Conservation (phyloP, 2,329 filamentous ascomycete species). For the Metarhizium brunneum region DNA sequence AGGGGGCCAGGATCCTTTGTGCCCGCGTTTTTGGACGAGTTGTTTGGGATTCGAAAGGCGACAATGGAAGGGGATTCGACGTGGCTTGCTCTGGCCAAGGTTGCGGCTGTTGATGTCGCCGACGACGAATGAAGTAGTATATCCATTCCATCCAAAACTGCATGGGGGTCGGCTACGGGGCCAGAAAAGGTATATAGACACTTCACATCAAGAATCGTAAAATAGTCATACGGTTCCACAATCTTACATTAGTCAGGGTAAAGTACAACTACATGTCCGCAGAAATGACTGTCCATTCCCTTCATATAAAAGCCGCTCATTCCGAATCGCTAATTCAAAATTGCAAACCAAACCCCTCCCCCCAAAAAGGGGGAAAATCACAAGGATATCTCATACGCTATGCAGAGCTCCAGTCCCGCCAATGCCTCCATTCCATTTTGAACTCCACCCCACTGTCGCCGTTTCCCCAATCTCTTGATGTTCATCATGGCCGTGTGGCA, state of each 20-base stretch:
- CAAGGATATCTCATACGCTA: constrained; percentile 1
- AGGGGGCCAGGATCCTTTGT: constrained; percentile 80
- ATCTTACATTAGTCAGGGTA: neutral
- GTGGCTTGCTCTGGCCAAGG: constrained; percentile 45
- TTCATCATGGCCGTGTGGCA: neutral
- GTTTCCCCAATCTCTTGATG: too few relatives aligned
- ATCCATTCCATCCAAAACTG: neutral
- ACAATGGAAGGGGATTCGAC: constrained; percentile 35
- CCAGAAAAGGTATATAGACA: neutral
- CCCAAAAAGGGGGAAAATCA: too few relatives aligned
- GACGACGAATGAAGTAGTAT: constrained; percentile 1
- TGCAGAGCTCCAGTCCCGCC: neutral
- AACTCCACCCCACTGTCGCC: neutral
- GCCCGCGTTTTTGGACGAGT: constrained; percentile 71
- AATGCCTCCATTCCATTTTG: neutral
- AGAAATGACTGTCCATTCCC: neutral
- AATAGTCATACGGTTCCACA: neutral
- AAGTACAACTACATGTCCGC: neutral
- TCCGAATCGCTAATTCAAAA: neutral
- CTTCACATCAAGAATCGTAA: neutral
- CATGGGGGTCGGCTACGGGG: neutral
- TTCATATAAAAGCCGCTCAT: neutral
- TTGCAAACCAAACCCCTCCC: too few relatives aligned
- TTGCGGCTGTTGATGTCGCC: constrained; percentile 28
- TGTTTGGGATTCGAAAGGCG: constrained; percentile 40